phyloP scores from a whole-genome alignment of 805 yeast species.

The Candida sonorensis region DNA sequence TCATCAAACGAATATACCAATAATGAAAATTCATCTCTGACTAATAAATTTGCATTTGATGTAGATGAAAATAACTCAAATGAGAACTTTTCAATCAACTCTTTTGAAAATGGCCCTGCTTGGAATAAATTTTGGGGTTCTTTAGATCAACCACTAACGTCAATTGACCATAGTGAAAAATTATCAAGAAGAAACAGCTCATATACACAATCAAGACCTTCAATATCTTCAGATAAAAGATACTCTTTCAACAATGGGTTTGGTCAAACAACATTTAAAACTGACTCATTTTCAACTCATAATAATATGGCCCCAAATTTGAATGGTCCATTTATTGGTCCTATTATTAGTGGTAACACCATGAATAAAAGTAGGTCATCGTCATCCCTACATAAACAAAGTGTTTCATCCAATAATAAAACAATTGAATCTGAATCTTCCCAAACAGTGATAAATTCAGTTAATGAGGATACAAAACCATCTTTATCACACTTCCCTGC shows the following conservation, averaged over 20 bases:
- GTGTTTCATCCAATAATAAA: neutral
- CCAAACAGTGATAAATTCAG: constrained; percentile 8
- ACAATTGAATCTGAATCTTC: constrained; percentile 4
- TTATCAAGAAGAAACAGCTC: constrained; percentile 17
- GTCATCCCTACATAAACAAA: neutral
- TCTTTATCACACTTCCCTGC: neutral
- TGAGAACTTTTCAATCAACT: constrained; percentile 7
- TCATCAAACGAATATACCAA: no score
- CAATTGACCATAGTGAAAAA: constrained; percentile 18
- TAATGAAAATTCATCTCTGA: constrained; percentile 16
- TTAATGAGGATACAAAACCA: neutral
- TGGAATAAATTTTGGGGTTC: constrained; percentile 29
- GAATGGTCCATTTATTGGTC: constrained; percentile 16
- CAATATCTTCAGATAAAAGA: constrained; percentile 1
- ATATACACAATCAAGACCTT: constrained; percentile 4
- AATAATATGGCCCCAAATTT: constrained; percentile 12
- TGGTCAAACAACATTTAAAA: no score
- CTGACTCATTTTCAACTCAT: constrained; percentile 14
- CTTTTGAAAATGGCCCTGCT: constrained; percentile 23
- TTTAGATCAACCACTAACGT: constrained; percentile 23
- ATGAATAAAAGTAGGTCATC: neutral
- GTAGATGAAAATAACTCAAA: constrained; percentile 5
- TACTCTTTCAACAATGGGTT: no score
- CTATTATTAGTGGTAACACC: constrained; percentile 3
- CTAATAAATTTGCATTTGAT: constrained; percentile 30